Evolutionary conservation across 1,139 yeast species (phyloP).

Genomic region (Saccharomycopsis hybrid): DNA sequence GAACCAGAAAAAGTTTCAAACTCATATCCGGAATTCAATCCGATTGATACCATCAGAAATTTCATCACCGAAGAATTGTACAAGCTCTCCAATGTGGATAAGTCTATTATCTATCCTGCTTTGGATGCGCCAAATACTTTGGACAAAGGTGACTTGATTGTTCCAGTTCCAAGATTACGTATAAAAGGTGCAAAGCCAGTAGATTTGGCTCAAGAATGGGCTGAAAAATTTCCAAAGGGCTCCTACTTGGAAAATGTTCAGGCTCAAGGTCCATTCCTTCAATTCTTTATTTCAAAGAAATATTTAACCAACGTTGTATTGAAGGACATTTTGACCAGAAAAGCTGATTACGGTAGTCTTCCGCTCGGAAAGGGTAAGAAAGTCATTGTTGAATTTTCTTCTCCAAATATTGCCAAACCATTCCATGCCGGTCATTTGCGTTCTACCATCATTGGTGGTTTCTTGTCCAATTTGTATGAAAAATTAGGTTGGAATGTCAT

Average conservation of each 20-base stretch:
- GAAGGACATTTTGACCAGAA: constrained; percentile 61
- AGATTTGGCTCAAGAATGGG: constrained; percentile 81
- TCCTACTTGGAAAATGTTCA: constrained; percentile 62
- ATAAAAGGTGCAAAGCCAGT: constrained; percentile 81
- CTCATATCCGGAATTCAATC: constrained; percentile 67
- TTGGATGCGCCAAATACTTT: constrained; percentile 81
- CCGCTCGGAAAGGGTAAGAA: constrained; percentile 73
- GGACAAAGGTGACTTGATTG: constrained; percentile 88
- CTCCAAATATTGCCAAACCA: constrained; percentile 98
- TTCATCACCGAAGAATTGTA: constrained; percentile 78
- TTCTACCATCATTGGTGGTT: constrained; percentile 98
- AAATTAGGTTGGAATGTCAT: constrained; percentile 84
- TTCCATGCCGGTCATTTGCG: constrained; percentile 99
- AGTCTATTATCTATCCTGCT: constrained; percentile 68
- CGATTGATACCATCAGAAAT: constrained; percentile 80
- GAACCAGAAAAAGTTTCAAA: constrained; percentile 35
- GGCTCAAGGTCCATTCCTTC: constrained; percentile 88
- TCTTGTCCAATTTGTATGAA: constrained; percentile 83
- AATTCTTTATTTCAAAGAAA: constrained; percentile 71
- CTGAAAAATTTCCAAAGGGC: constrained; percentile 59
- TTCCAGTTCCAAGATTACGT: constrained; percentile 91
- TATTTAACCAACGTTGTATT: constrained; percentile 64
- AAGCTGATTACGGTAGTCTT: constrained; percentile 61
- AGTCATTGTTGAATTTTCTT: constrained; percentile 81
- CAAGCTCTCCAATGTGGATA: constrained; percentile 65